A percentile compares a stretch with the other conserved stretches of the same genome.
These are phyloP conservation scores for Quercus gilva DNA, from an alignment of 306 rosid genomes.

Conservation along the genomic window DNA sequence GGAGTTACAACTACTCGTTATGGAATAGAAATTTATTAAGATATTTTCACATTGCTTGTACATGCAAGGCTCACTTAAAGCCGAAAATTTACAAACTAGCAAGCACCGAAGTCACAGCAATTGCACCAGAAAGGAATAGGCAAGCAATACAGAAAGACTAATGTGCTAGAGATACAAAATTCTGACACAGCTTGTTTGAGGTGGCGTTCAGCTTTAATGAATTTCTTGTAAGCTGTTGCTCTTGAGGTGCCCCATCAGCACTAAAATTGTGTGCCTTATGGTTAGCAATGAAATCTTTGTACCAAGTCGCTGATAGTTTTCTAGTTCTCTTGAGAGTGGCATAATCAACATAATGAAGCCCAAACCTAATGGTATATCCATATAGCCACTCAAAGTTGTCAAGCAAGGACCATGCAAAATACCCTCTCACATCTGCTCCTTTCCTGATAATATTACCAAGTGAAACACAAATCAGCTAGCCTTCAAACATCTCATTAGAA, in stretches of 20 bases:
- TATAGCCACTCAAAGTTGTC: conserved; percentile 33
- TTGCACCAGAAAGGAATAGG: too few species aligned
- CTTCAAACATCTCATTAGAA: neutral
- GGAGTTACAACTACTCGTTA: too few species aligned
- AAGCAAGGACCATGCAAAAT: conserved; percentile 36
- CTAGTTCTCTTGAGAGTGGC: conserved; percentile 19
- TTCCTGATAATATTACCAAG: conserved; percentile 9
- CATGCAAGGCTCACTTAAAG: too few species aligned
- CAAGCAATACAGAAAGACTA: too few species aligned
- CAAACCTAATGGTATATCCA: conserved; percentile 25
- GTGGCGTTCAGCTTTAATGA: neutral
- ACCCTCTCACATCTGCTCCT: conserved; percentile 39
- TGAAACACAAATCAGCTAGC: neutral
- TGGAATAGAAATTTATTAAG: too few species aligned
- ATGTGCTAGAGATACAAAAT: too few species aligned
- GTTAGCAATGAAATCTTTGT: conserved; percentile 28
- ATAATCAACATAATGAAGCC: conserved; percentile 29
- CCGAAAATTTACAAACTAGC: too few species aligned
- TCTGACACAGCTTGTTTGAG: neutral
- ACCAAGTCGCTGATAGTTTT: conserved; percentile 28
- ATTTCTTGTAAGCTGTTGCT: neutral
- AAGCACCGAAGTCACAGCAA: too few species aligned
- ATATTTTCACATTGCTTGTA: too few species aligned
- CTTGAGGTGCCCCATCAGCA: neutral
- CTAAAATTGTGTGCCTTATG: neutral